These are phyloP conservation scores for Verticillium longisporum DNA, from an alignment of 2,329 filamentous ascomycete genomes.

Conservation along the genomic window DNA sequence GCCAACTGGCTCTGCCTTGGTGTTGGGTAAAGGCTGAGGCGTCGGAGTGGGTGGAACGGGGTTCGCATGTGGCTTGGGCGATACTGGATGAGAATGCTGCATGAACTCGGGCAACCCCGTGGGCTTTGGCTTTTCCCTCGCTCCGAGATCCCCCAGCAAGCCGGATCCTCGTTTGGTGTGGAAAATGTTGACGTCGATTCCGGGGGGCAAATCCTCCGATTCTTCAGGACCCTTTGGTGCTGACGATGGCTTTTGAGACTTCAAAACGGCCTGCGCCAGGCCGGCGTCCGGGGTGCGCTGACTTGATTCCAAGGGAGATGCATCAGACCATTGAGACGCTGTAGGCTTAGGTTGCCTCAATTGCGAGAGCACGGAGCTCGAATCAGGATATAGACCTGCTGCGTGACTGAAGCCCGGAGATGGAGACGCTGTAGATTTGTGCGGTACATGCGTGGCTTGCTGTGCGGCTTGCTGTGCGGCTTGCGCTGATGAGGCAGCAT, in stretches of 20 bases:
- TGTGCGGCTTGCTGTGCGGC: neutral
- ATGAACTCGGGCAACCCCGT: constrained; percentile 16
- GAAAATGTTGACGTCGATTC: constrained; percentile 40
- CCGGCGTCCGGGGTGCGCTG: neutral
- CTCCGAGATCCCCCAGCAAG: constrained; percentile 23
- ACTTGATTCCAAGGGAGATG: constrained; percentile 1
- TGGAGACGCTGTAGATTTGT: neutral
- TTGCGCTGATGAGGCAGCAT: neutral
- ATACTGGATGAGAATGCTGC: constrained; percentile 1
- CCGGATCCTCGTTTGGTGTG: constrained; percentile 37
- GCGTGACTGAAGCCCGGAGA: constrained; percentile 1
- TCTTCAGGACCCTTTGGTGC: constrained; percentile 8
- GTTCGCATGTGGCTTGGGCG: neutral
- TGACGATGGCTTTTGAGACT: neutral
- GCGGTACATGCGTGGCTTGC: constrained; percentile 7
- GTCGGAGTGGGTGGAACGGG: neutral
- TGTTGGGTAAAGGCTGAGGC: neutral
- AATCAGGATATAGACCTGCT: constrained; percentile 3
- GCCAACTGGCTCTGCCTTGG: neutral
- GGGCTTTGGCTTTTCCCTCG: constrained; percentile 7
- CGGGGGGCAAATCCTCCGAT: constrained; percentile 28
- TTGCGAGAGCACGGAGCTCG: constrained; percentile 7
- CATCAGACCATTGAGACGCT: constrained; percentile 6
- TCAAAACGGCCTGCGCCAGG: neutral
- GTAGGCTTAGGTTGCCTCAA: constrained; percentile 5